Percentiles rank a stretch among this genome's conserved stretches.
Conservation (phyloP, 2,329 filamentous ascomycete genomes). For the Scedosporium apiospermum region DNA sequence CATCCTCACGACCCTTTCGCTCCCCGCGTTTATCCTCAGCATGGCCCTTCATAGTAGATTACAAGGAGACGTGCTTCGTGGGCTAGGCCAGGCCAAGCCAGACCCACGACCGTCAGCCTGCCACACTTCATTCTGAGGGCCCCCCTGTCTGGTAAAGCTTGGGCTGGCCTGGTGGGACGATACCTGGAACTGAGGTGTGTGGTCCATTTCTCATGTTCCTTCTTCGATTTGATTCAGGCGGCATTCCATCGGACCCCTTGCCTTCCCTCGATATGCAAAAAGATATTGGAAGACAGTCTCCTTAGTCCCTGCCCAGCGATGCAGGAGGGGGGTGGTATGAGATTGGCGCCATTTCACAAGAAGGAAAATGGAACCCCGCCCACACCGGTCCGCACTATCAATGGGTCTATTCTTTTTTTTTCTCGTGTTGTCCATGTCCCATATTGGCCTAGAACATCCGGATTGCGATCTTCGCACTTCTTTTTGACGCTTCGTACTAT, state of each 20-base stretch:
- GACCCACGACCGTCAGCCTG: background rate
- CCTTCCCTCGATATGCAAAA: background rate
- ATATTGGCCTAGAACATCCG: background rate
- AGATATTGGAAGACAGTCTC: background rate
- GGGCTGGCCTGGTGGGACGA: background rate
- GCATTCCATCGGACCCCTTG: background rate
- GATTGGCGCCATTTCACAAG: background rate
- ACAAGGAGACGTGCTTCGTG: background rate
- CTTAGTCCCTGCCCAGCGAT: background rate
- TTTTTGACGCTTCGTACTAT: background rate
- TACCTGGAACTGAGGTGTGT: background rate
- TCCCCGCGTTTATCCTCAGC: background rate
- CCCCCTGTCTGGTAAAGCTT: background rate
- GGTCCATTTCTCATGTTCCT: background rate
- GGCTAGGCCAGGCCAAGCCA: background rate
- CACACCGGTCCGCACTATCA: background rate
- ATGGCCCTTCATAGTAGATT: no score
- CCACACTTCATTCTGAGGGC: background rate
- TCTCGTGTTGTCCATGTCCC: background rate
- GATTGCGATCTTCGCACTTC: background rate
- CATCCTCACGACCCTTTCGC: background rate
- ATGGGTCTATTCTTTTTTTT: background rate
- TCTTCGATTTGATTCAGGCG: background rate
- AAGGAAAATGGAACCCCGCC: background rate
- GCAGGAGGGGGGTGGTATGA: background rate